Percentiles rank a stretch among this genome's conserved stretches.
Conservation (phyloP, 768 basidiomycete genomes). For the Dentipellis sp. region DNA sequence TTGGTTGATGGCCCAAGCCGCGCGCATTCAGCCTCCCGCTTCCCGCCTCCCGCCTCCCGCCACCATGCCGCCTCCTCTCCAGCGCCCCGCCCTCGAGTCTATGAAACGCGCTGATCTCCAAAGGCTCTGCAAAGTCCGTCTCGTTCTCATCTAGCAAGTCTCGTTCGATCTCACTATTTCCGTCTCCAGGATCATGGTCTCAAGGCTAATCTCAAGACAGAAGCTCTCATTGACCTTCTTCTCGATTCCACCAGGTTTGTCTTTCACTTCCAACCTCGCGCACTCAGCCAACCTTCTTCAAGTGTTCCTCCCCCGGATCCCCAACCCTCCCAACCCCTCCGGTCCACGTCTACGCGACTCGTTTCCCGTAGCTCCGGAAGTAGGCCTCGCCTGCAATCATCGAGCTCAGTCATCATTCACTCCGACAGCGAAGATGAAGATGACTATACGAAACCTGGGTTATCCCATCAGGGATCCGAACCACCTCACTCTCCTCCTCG, state of each 20-base stretch:
- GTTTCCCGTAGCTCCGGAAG: conserved; percentile 4
- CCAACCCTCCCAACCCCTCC: conserved; percentile 7
- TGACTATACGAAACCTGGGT: background rate
- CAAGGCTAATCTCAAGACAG: conserved; percentile 75
- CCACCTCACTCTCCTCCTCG: conserved; percentile 17
- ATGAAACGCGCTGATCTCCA: conserved; percentile 50
- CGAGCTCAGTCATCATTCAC: conserved; percentile 12
- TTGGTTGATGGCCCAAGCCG: background rate
- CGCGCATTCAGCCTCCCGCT: background rate
- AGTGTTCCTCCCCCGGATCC: conserved; percentile 7
- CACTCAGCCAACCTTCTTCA: conserved; percentile 15
- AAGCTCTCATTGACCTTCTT: conserved; percentile 67
- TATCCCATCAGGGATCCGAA: conserved; percentile 18
- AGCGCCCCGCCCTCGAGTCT: conserved; percentile 37
- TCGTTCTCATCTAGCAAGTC: conserved; percentile 3
- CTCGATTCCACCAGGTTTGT: conserved; percentile 32
- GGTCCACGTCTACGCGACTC: conserved; percentile 2
- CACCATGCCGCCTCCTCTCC: conserved; percentile 32
- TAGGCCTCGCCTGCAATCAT: conserved; percentile 13
- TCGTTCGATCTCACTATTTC: background rate
- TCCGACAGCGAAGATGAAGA: conserved; percentile 15
- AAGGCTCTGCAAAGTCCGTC: conserved; percentile 47
- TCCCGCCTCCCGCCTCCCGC: background rate
- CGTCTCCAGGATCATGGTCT: conserved; percentile 61
- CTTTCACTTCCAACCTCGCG: background rate